phyloP scores from a whole-genome alignment of 2,329 filamentous ascomycete genomes.

The Apiospora koreana region DNA sequence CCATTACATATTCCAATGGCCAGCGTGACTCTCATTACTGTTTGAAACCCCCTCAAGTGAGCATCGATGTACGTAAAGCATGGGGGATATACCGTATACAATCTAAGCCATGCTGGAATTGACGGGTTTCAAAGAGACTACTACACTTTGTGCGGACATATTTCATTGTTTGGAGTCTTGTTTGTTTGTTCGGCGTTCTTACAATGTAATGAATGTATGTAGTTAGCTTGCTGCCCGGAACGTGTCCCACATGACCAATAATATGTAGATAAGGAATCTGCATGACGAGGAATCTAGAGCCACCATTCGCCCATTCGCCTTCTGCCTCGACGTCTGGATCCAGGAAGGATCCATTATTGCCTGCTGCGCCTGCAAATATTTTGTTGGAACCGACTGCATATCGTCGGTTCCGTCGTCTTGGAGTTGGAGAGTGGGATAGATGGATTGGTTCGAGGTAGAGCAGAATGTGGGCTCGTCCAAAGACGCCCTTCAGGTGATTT shows the following conservation, averaged over 20 bases:
- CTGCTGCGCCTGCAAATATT: background rate
- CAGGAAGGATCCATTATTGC: background rate
- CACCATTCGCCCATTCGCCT: background rate
- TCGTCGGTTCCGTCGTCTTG: background rate
- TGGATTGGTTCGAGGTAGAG: no score
- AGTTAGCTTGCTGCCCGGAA: background rate
- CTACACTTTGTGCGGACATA: background rate
- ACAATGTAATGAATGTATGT: no score
- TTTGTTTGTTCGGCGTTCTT: background rate
- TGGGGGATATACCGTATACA: background rate
- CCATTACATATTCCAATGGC: background rate
- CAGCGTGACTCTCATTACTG: background rate
- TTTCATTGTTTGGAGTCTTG: background rate
- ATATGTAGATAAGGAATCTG: background rate
- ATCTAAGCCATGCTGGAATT: background rate
- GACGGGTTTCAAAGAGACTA: background rate
- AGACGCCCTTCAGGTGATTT: background rate
- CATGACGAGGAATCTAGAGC: background rate
- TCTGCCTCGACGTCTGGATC: background rate
- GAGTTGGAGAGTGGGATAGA: background rate
- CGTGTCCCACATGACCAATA: conserved; percentile 1
- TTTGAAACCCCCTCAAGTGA: background rate
- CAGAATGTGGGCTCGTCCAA: background rate
- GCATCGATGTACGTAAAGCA: background rate
- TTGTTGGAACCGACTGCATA: background rate